These are phyloP conservation scores for Lycium barbarum DNA, from an alignment of 257 asterid species.

Conservation along the genomic window DNA sequence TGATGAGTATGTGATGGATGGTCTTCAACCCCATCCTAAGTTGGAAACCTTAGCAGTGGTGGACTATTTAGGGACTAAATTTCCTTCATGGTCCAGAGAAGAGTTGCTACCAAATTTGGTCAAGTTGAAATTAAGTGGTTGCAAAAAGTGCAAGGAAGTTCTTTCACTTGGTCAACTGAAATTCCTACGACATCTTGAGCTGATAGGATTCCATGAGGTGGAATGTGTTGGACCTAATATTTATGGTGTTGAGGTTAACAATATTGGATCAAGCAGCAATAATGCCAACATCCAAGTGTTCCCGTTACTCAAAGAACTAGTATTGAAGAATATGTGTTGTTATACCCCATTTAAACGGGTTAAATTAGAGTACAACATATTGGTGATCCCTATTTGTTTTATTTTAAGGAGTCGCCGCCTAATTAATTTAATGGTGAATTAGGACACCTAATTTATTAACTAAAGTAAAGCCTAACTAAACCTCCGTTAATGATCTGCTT, in stretches of 20 bases:
- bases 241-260: not conserved
- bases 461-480: too few species aligned
- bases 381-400: too few species aligned
- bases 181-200: not conserved
- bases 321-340: not conserved
- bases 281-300: not conserved
- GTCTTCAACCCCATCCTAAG: slow-evolving; percentile 36
- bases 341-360: too few species aligned
- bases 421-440: too few species aligned
- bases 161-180: slow-evolving; percentile 40
- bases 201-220: not conserved
- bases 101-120: not conserved
- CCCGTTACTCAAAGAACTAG: slow-evolving; percentile 26
- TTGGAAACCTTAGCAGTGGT: slow-evolving; percentile 28
- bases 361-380: too few species aligned
- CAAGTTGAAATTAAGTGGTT: not conserved
- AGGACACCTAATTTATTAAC: too few species aligned
- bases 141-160: slow-evolving; percentile 31
- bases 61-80: not conserved
- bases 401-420: too few species aligned
- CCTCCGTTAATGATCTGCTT: too few species aligned
- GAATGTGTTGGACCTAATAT: not conserved
- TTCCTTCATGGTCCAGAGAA: slow-evolving; percentile 38
- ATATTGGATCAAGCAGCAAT: not conserved
- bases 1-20: slow-evolving; percentile 34